phyloP scores from a whole-genome alignment of 352 stramenopile species.

The Phytophthora melonis region DNA sequence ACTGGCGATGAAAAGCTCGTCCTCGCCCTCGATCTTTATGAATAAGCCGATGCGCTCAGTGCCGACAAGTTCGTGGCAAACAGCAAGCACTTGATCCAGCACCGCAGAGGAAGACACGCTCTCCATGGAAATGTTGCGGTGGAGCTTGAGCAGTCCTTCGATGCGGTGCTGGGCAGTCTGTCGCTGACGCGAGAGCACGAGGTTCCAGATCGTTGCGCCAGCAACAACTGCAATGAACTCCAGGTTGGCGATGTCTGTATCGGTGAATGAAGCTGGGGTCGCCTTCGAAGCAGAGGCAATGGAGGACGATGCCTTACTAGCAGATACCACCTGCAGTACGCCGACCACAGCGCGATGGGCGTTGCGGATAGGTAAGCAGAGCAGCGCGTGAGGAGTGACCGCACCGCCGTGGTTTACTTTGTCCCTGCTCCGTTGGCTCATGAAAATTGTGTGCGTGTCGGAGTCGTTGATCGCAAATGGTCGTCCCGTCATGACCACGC shows the following conservation, averaged over 20 bases:
- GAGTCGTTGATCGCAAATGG: constrained; percentile 63
- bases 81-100: constrained; percentile 69
- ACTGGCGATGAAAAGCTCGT: constrained; percentile 74
- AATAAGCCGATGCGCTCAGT: constrained; percentile 78
- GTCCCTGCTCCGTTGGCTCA: constrained; percentile 41
- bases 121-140: constrained; percentile 81
- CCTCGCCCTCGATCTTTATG: constrained; percentile 71
- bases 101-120: constrained; percentile 58
- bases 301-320: constrained; percentile 13
- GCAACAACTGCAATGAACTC: constrained; percentile 68
- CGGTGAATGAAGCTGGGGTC: constrained; percentile 38
- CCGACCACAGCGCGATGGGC: constrained; percentile 69
- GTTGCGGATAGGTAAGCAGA: constrained; percentile 77
- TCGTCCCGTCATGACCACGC: constrained; percentile 73
- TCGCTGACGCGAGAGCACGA: constrained; percentile 66
- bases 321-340: constrained; percentile 57
- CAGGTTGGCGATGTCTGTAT: constrained; percentile 57
- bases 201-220: constrained; percentile 74
- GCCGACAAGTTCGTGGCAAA: constrained; percentile 77
- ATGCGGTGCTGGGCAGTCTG: constrained; percentile 77
- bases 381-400: constrained; percentile 47
- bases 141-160: constrained; percentile 72
- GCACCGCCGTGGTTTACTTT: constrained; percentile 26
- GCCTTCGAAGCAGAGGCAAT: constrained; percentile 9
- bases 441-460: constrained; percentile 68